phyloP scores from a whole-genome alignment of 2,329 filamentous ascomycete species.

The Penicillium freii region DNA sequence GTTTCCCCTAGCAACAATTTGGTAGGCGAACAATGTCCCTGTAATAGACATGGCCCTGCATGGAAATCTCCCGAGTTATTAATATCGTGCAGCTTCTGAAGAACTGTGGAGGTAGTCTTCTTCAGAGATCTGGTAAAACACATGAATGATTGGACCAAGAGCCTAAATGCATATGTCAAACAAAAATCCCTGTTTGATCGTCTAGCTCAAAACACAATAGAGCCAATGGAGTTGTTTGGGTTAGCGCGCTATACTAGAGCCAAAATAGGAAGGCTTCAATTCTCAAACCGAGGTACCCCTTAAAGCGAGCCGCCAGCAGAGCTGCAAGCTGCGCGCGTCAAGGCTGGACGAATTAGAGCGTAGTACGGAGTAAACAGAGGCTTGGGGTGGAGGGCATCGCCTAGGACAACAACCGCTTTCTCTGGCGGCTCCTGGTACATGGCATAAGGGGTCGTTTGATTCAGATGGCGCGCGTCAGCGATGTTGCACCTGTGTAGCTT shows the following conservation, averaged over 20 bases:
- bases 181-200: not conserved
- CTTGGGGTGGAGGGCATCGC: not conserved
- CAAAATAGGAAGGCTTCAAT: constrained; percentile 1
- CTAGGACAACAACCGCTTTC: not conserved
- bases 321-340: constrained; percentile 18
- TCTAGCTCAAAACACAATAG: constrained; percentile 11
- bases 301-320: constrained; percentile 18
- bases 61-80: not conserved
- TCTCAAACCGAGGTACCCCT: constrained; percentile 1
- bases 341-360: constrained; percentile 19
- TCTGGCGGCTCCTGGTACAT: not conserved
- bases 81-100: not conserved
- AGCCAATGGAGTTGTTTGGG: not conserved
- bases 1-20: not conserved
- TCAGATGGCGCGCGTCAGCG: constrained; percentile 15
- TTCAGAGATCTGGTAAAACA: not conserved
- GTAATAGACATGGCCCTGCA: not conserved
- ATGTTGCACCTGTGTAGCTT: not conserved
- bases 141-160: not conserved
- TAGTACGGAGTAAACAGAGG: not conserved
- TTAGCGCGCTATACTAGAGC: constrained; percentile 9
- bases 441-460: constrained; percentile 2
- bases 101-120: not conserved
- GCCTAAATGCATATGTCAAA: not conserved
- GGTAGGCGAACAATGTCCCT: not conserved